Evolutionary conservation across 352 stramenopile genomes (phyloP), one percentile per base, ranked within the genome.

Genomic region (Globisporangium ultimum): DNA sequence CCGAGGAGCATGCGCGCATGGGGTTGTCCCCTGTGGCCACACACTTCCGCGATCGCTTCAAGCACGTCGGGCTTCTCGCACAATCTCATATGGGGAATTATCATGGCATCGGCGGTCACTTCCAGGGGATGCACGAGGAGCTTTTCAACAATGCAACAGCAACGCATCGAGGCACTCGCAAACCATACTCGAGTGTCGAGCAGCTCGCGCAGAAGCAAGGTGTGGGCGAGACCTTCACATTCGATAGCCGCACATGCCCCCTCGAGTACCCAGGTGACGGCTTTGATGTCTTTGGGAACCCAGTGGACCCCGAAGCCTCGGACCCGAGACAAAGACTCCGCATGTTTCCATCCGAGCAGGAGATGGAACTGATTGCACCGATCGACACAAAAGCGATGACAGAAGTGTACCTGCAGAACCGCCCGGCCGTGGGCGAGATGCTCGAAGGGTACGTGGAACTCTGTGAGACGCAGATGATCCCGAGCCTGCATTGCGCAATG

Each of bases 31-130:
- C 74, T 4, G 60, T 74, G 1, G 75, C 75, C 0, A 65, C 71
- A 48, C 73, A 83, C 14, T 84, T 91, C 49, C 81, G 81, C 17
- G 75, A 86, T 18, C 72, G 79, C 0, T 87, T 89, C 68, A 91
- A 89, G 52, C 77, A 87, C 60, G 62, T 91, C 10, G 66, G 65
- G 15, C 11, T 76, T 22, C 63, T 88, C 21, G 64, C 76, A 46
- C 67, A 87, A 42, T 62, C 76, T 56, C 71, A 86, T 54, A 57
- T 58, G 34, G 55, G 72, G 13, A 61, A 52, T 45, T 50, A 68
- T 15, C 50, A 77, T 24, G 80, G 80, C n/a, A 90, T 90, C 45
- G 61, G 80, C 48, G 78, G 78, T 18, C 80, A 87, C 40, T 90
- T 82, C 52, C 78, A 84, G 43, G 78, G 74, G 20, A 74, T 88